Evolutionary conservation across 495 filamentous ascomycete species (phyloP), one percentile per base, ranked within the genome.

Genomic region (Endocarpon pusillum): DNA sequence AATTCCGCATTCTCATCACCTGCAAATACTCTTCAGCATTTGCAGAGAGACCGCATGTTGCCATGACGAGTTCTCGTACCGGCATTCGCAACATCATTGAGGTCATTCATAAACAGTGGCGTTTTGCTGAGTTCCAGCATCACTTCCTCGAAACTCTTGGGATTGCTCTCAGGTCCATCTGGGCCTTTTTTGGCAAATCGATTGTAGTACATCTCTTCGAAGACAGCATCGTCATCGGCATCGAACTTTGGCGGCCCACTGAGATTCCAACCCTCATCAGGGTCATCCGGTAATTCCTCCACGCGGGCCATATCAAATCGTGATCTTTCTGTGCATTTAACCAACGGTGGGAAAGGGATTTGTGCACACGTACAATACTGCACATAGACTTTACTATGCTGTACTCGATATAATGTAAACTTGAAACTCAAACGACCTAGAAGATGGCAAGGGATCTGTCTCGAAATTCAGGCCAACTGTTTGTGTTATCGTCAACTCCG

Each of bases 131-230:
- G 62, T n/a, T n/a, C n/a, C n/a, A n/a, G n/a, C 42, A 84, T 75
- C 17, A 66, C 61, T 16, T 41, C 15, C 36, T 46, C 19, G 36
- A 36, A 43, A 43, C 43, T 35, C 34, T 4, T 6, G 35, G 3
- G 0, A 26, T n/a, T 25, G 8, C 8, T 8, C 8, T 15, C 9
- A 35, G 10, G 44, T 44, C 34, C 46, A 44, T 17, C 36, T 42
- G 16, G 44, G 38, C 64, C 58, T 47, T 69, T 64, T 42, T 59
- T 67, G 17, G 62, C 65, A 7, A 66, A 61, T 39, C 85, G 75
- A 41, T 83, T 79, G 8, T 94, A 68, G 41, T 75, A 68, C 4
- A 82, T 94, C 89, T 94, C 94, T 61, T 94, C 94, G 19, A 96
- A 62, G 4, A 86, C 89, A 8, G 71, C 73, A 43, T 74, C 69